These are phyloP conservation scores for Trichoderma guizhouense DNA, from an alignment of 2,329 filamentous ascomycete genomes.

Conservation along the genomic window DNA sequence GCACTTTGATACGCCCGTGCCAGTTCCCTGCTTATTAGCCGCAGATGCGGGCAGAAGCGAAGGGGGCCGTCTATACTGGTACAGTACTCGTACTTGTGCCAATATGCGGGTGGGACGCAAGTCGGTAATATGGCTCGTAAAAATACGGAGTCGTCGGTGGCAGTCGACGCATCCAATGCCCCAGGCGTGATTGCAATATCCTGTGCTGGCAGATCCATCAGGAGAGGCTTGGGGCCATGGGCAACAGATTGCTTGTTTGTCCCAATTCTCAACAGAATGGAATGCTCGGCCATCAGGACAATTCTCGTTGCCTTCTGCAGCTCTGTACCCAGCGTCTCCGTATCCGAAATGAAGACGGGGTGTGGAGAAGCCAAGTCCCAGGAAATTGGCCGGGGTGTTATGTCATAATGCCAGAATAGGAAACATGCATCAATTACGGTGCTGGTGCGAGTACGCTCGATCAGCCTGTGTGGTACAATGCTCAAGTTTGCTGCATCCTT, in stretches of 20 bases:
- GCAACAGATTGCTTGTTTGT: not conserved
- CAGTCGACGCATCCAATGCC: conserved; percentile 1
- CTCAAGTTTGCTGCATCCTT: not conserved
- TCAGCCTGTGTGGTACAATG: not conserved
- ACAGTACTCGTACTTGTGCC: not conserved
- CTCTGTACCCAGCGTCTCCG: not conserved
- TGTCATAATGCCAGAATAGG: conserved; percentile 14
- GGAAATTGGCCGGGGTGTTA: conserved; percentile 10
- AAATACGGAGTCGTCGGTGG: not conserved
- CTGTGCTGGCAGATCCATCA: not conserved
- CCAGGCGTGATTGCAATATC: not conserved
- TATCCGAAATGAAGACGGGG: conserved; percentile 15
- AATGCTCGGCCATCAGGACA: not conserved
- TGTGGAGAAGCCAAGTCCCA: not conserved
- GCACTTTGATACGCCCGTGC: conserved; percentile 12
- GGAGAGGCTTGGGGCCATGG: not conserved
- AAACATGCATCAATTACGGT: not conserved
- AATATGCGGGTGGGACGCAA: conserved; percentile 13
- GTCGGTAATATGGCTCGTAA: conserved; percentile 5
- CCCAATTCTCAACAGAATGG: not conserved
- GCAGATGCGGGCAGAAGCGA: conserved; percentile 17
- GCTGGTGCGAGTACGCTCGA: not conserved
- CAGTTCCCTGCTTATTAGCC: conserved; percentile 16
- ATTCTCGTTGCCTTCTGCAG: not conserved
- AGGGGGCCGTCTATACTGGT: not conserved